Percentiles rank a stretch among this genome's conserved stretches.
phyloP scores from a whole-genome alignment of 2,329 filamentous ascomycete species.

The Hyphodiscus sp. region DNA sequence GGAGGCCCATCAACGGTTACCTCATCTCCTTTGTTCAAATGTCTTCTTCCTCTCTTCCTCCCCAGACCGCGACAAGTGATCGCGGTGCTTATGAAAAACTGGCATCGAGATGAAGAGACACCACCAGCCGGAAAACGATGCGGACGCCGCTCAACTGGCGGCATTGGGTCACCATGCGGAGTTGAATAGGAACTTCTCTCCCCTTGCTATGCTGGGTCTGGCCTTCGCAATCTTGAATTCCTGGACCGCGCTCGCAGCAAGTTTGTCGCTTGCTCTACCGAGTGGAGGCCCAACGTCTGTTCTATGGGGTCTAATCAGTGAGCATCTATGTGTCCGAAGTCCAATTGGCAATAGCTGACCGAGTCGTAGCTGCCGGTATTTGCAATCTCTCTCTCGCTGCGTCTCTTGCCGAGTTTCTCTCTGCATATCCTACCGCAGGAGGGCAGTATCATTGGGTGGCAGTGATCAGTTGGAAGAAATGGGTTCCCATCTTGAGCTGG shows the following conservation, averaged over 20 bases:
- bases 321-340: background rate
- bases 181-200: slow-evolving; percentile 48
- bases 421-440: slow-evolving; percentile 48
- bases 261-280: slow-evolving; percentile 48
- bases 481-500: slow-evolving; percentile 37
- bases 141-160: slow-evolving; percentile 39
- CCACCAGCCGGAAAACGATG: background rate
- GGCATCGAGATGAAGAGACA: background rate
- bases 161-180: slow-evolving; percentile 42
- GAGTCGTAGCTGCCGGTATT: slow-evolving; percentile 44
- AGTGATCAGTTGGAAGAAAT: slow-evolving; percentile 42
- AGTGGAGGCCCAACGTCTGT: slow-evolving; percentile 66
- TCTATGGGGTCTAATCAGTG: slow-evolving; percentile 62
- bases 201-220: slow-evolving; percentile 53
- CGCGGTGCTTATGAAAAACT: background rate
- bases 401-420: slow-evolving; percentile 52
- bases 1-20: background rate
- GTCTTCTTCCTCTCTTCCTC: background rate
- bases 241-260: slow-evolving; percentile 48
- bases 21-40: background rate
- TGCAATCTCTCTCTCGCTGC: slow-evolving; percentile 47
- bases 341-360: background rate
- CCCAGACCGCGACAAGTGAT: background rate
- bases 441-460: slow-evolving; percentile 55
- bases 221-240: slow-evolving; percentile 51